A percentile compares a stretch with the other conserved stretches of the same genome.
Evolutionary conservation across 2,329 filamentous ascomycete species (phyloP).

Genomic region (Thielaviopsis euricoi): DNA sequence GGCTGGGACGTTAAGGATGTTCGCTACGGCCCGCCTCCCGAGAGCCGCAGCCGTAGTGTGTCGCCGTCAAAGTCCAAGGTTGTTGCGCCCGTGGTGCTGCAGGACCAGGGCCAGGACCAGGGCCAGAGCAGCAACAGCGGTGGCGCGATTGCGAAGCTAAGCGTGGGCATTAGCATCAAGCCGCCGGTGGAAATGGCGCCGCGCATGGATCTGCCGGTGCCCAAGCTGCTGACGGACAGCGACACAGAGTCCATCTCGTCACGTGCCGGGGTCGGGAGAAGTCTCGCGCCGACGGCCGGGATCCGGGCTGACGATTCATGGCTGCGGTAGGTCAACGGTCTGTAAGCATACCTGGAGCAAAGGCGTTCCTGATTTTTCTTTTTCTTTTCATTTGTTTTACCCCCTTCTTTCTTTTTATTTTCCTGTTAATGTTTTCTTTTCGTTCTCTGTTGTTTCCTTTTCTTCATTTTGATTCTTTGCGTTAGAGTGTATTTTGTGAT

Average conservation of each 20-base stretch:
- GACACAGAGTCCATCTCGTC: slow-evolving; percentile 6
- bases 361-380: neutral
- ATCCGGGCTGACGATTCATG: slow-evolving; percentile 11
- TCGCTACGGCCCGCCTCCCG: slow-evolving; percentile 47
- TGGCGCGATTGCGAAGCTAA: neutral
- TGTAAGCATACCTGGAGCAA: neutral
- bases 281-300: slow-evolving; percentile 4
- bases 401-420: neutral
- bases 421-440: neutral
- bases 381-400: neutral
- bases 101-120: slow-evolving; percentile 1
- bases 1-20: slow-evolving; percentile 75
- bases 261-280: neutral
- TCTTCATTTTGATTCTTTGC: neutral
- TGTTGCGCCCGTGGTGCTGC: neutral
- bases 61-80: slow-evolving; percentile 11
- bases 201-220: slow-evolving; percentile 9
- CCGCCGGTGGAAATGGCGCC: neutral
- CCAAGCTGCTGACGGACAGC: slow-evolving; percentile 10
- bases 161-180: neutral
- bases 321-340: slow-evolving; percentile 8
- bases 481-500: neutral
- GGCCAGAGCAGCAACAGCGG: neutral
- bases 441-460: neutral
- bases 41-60: slow-evolving; percentile 13